Conservation (phyloP, 306 rosid genomes). For the Prunus kanzakura region DNA sequence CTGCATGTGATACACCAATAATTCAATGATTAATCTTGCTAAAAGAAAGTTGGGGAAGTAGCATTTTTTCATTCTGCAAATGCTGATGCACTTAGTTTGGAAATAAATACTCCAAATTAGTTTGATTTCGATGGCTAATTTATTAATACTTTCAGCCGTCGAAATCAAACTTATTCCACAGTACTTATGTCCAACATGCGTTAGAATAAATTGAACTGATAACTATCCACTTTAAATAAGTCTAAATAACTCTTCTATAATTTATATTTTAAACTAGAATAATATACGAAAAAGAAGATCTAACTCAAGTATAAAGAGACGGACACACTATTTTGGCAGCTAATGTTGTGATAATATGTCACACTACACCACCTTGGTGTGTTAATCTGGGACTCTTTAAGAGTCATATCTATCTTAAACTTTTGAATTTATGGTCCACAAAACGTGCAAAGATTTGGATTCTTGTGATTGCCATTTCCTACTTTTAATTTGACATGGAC, state of each 20-base stretch:
- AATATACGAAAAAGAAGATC: too few species aligned
- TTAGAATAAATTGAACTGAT: background rate
- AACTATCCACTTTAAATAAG: too few species aligned
- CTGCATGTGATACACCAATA: background rate
- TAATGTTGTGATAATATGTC: background rate
- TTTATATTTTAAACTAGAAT: too few species aligned
- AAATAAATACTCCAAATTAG: background rate
- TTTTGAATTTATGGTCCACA: conserved; percentile 34
- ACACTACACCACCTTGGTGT: background rate
- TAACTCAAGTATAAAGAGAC: too few species aligned
- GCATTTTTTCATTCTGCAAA: too few species aligned
- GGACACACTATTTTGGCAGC: too few species aligned
- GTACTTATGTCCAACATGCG: background rate
- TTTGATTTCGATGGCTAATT: too few species aligned
- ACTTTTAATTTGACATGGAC: conserved; percentile 36
- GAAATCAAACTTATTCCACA: too few species aligned
- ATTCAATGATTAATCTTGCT: background rate
- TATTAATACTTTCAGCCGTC: too few species aligned
- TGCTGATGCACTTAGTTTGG: background rate
- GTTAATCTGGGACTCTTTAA: conserved; percentile 40
- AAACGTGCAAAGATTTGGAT: conserved; percentile 47
- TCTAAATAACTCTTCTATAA: too few species aligned
- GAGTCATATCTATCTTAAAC: conserved; percentile 31
- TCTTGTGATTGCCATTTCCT: conserved; percentile 48
- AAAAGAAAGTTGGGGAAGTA: background rate